These are phyloP conservation scores for Yamadazyma diddensiae DNA, from an alignment of 1,139 yeast species.

Conservation along the genomic window DNA sequence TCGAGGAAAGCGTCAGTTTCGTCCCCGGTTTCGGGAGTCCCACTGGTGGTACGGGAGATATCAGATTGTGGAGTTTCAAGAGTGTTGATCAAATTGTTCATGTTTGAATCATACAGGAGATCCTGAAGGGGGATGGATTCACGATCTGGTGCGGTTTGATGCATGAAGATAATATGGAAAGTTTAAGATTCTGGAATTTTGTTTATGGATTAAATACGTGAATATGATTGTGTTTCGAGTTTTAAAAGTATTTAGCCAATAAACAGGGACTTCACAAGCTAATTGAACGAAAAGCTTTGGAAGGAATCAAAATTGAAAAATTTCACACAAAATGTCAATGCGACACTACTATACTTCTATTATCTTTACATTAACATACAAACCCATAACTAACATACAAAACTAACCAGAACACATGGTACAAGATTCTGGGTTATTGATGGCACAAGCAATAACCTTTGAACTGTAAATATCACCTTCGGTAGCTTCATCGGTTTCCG, in stretches of 20 bases:
- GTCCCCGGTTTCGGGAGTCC: neutral
- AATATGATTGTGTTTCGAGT: no score
- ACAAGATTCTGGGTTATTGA: constrained; percentile 94
- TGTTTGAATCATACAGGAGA: neutral
- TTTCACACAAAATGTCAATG: neutral
- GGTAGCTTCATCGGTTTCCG: constrained; percentile 20
- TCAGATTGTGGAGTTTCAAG: no score
- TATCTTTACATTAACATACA: constrained; percentile 4
- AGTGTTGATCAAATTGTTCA: no score
- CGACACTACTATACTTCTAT: constrained; percentile 1
- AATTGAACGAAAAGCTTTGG: no score
- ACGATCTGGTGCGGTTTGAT: neutral
- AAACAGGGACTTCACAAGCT: no score
- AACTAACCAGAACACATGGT: constrained; percentile 95
- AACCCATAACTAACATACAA: constrained; percentile 2
- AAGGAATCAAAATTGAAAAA: neutral
- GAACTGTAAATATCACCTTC: constrained; percentile 82
- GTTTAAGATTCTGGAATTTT: no score
- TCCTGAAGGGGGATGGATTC: constrained; percentile 3
- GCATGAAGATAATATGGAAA: neutral
- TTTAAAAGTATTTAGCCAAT: no score
- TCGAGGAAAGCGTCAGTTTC: constrained; percentile 11
- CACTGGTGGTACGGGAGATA: neutral
- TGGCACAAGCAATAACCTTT: constrained; percentile 93
- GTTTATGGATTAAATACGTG: no score